Evolutionary conservation across 768 basidiomycete genomes (phyloP), one percentile per base, ranked within the genome.

Genomic region (Pulveroboletus sp.): DNA sequence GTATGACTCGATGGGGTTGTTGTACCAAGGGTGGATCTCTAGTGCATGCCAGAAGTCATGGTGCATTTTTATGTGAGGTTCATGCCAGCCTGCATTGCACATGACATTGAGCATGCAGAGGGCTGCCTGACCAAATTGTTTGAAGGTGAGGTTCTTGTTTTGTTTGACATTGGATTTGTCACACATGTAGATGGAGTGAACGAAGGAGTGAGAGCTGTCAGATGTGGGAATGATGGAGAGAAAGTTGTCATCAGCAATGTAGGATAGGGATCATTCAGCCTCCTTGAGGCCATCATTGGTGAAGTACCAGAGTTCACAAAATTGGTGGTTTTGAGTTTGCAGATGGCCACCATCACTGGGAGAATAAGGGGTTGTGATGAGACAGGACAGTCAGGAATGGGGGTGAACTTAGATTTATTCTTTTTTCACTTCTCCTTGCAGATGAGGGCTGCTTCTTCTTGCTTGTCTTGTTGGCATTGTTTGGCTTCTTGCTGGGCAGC

Each of bases 221-320:
- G 16, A 3, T 6, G 30, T 22, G 8, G 16, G 30, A 5, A 44
- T 10, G n/a, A 34, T 9, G 4, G 31, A 23, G 2, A 34, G 22
- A 3, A 22, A 5, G 13, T 44, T 17, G 23, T 44, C 31, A 9
- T 44, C 43, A 9, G 14, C 5, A 5, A 11, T 16, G 6, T 44
- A 32, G 9, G 43, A 32, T 2, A 23, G 30, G 7, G 43, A 16
- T 4, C 8, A 2, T 5, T 32, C 22, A 2, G 43, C 22, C 2
- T 44, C 22, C 14, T 32, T 13, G 17, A 44, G 43, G 22, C 39
- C 39, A 7, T 40, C 39, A 10, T 40, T 26, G 14, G 39, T 40
- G 24, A 40, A 26, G 23, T 44, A 44, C 43, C 43, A 44, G 20
- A 34, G 14, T 7, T 44, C 43, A 23, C 43, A 44, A 31, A 44